phyloP scores from a whole-genome alignment of 495 filamentous ascomycete genomes.

The Hypomontagnella submonticulosa region DNA sequence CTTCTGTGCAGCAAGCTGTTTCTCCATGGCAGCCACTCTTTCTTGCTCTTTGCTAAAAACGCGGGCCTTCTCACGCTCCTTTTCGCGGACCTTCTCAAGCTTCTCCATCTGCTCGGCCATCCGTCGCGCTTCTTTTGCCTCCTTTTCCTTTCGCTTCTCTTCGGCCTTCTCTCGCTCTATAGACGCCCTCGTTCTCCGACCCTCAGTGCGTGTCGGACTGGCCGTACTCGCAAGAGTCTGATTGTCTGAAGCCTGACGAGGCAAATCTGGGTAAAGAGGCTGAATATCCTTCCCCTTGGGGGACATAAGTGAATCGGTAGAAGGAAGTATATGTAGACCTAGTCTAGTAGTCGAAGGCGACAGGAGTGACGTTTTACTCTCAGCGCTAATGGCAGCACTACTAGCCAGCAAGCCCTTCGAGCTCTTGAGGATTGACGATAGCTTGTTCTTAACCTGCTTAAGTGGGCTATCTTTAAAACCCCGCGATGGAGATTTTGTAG shows the following conservation, averaged over 20 bases:
- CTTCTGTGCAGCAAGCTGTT: constrained; percentile 54
- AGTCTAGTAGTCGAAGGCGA: constrained; percentile 56
- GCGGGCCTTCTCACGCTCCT: constrained; percentile 70
- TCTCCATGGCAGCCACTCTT: constrained; percentile 62
- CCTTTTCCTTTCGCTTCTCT: constrained; percentile 71
- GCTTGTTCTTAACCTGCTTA: constrained; percentile 86
- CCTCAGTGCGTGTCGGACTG: constrained; percentile 59
- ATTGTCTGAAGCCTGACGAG: constrained; percentile 48
- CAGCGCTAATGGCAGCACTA: constrained; percentile 79
- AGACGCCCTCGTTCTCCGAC: constrained; percentile 75
- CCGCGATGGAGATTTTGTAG: constrained; percentile 75
- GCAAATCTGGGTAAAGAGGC: constrained; percentile 58
- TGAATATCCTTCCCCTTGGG: constrained; percentile 47
- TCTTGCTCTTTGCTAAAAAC: constrained; percentile 71
- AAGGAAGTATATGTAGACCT: constrained; percentile 49
- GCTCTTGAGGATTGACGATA: constrained; percentile 87
- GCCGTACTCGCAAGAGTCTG: constrained; percentile 45
- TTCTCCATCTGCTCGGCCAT: constrained; percentile 66
- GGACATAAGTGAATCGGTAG: constrained; percentile 53
- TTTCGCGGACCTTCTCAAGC: constrained; percentile 64
- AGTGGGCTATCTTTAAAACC: constrained; percentile 78
- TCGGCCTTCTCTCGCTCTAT: constrained; percentile 74
- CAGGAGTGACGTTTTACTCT: constrained; percentile 70
- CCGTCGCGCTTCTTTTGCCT: constrained; percentile 61
- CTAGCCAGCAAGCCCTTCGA: constrained; percentile 85